Conservation (phyloP, 768 basidiomycete genomes). For the Paxillus ammoniavirescens region DNA sequence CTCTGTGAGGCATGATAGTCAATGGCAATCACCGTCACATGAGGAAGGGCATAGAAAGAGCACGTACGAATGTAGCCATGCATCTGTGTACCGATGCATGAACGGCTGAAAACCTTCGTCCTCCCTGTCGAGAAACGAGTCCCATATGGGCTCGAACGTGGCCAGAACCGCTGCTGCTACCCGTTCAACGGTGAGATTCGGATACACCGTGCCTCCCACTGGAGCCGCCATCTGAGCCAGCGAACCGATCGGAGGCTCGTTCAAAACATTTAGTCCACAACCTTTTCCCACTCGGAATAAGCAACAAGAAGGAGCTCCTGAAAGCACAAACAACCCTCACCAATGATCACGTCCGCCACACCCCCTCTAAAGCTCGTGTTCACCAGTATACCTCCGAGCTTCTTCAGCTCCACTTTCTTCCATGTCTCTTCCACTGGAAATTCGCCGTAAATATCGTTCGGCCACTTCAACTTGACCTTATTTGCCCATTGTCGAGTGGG, state of each 20-base stretch:
- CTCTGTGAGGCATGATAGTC: conserved; percentile 43
- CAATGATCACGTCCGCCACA: conserved; percentile 75
- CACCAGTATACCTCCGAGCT: conserved; percentile 90
- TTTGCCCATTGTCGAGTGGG: conserved; percentile 46
- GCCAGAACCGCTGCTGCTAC: conserved; percentile 73
- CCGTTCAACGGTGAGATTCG: conserved; percentile 62
- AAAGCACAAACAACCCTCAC: conserved; percentile 41
- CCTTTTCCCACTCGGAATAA: conserved; percentile 45
- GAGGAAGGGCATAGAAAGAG: conserved; percentile 31
- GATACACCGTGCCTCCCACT: not conserved
- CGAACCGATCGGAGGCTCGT: conserved; percentile 79
- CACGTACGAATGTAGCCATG: conserved; percentile 93
- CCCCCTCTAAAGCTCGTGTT: conserved; percentile 80
- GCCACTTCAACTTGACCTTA: conserved; percentile 87
- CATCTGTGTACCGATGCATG: conserved; percentile 69
- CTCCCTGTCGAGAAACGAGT: conserved; percentile 50
- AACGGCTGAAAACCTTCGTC: conserved; percentile 77
- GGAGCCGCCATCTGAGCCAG: conserved; percentile 63
- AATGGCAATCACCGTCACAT: not conserved
- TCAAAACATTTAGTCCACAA: conserved; percentile 86
- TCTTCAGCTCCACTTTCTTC: conserved; percentile 49
- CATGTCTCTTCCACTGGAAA: conserved; percentile 38
- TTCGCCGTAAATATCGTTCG: conserved; percentile 89
- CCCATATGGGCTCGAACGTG: conserved; percentile 80
- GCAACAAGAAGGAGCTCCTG: not conserved